Base-by-base conservation (phyloP, 129 eudicot species). In the Deinandra increscens region DNA sequence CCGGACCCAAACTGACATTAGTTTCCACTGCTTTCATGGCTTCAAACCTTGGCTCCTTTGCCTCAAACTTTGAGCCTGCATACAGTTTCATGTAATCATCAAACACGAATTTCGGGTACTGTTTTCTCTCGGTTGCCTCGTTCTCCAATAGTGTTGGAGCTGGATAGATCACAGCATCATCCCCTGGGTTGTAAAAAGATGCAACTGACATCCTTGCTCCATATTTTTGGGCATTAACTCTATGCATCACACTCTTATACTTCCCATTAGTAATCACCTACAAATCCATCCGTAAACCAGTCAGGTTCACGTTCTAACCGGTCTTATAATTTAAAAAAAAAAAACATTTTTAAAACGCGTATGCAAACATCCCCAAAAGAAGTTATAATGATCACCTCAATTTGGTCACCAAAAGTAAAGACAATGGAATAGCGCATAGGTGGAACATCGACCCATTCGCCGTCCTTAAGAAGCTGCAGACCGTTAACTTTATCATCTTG, bases 371-470 rank as follows among this genome's bases (percentile, higher is more conserved):
- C n/a, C n/a, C n/a, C n/a, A 15, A 29, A 55, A 54, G 7, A 22
- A 54, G 23, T 6, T 12, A 55, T 44, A 18, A 48, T 49, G 9
- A 34, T 34, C 79, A 84, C 90, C 90, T 85, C 90, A 62, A 85
- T 82, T 69, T 85, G 90, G 70, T 86, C 91, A 61, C 91, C 91
- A 51, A 83, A 83, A 67, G 83, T 86, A 80, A 86, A 75, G 55
- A 86, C 91, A 70, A 87, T 87, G 70, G 90, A 84, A 62, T 87
- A 87, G 75, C 82, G 85, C 90, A 87, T 84, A 4, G 95, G 95
- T 9, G 90, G 95, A 54, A 87, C 95, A 55, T 87, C 88, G 22
- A 84, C 53, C 95, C 95, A 87, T 46, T 87, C 63, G 13, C 81
- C 86, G 8, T 87, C 95, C 63, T 87, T 87, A 50, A 84, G 90